phyloP scores from a whole-genome alignment of 2,329 filamentous ascomycete genomes.

The Monosporascus sp. region DNA sequence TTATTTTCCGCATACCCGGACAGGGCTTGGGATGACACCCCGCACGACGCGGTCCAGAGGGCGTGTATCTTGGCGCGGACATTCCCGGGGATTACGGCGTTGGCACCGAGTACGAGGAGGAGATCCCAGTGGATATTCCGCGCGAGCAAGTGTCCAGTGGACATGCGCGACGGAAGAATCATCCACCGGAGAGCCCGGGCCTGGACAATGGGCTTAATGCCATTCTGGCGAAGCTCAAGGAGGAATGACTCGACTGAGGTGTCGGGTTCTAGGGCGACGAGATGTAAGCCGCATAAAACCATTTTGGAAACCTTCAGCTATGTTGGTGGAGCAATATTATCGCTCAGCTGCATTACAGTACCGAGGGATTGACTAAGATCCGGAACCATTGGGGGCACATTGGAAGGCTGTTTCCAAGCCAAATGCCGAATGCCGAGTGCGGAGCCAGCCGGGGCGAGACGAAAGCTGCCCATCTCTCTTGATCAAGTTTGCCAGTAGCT shows the following conservation, averaged over 20 bases:
- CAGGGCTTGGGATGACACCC: conserved; percentile 14
- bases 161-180: conserved; percentile 15
- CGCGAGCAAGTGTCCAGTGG: conserved; percentile 14
- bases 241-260: conserved; percentile 11
- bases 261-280: conserved; percentile 16
- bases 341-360: too few species aligned
- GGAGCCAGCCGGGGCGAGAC: too few species aligned
- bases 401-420: too few species aligned
- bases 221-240: conserved; percentile 11
- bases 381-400: too few species aligned
- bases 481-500: too few species aligned
- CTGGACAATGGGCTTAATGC: conserved; percentile 16
- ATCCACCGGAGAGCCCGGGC: conserved; percentile 20
- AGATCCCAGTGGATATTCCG: conserved; percentile 20
- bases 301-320: conserved; percentile 5
- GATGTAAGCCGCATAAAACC: conserved; percentile 19
- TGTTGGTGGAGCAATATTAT: not conserved
- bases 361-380: too few species aligned
- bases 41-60: conserved; percentile 14
- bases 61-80: conserved; percentile 6
- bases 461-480: too few species aligned
- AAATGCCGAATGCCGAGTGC: too few species aligned
- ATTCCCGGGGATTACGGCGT: not conserved
- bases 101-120: conserved; percentile 11
- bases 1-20: conserved; percentile 12